Base-by-base conservation (phyloP, 2,329 filamentous ascomycete genomes). In the Echinosphaeria canescens region DNA sequence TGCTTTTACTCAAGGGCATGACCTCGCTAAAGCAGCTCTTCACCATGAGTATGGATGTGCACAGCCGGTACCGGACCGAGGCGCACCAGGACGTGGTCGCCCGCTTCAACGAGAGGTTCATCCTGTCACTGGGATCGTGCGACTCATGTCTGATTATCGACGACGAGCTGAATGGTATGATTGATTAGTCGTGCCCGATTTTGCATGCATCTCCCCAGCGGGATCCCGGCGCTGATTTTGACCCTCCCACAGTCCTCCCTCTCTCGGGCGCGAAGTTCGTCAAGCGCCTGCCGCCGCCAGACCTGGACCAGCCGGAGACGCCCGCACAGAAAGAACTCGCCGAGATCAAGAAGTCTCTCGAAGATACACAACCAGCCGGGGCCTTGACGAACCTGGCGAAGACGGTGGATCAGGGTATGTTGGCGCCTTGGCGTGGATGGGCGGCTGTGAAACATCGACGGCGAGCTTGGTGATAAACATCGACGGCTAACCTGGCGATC, bases 61-160 rank as follows among this genome's bases (percentile, higher is more conserved):
- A 98, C 53, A 82, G 84, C 29, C 66, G 88, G 46, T 98, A 95
- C 55, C 68, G 88, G 31, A 98, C 88, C 13, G 90, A 98, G 50
- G 88, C 88, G 2, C 82, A 98, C 46, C 73, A 76, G 36, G 88
- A 98, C 49, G 85, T 98, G 22, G 76, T 85, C 22, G 84, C 88
- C 26, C 67, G 88, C 32, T 98, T 98, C 61, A 98, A 98, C 52
- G 88, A 98, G 55, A 72, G 88, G 12, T 98, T 98, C 44, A 79
- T 98, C 15, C 57, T 98, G 28, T 95, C 88, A 0, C 62, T 98
- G 7, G 88, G 88, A n/a, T 76, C 80, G 47, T 98, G 88, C 53
- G 75, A 90, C 31, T 78, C 80, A 2, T 98, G 88, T 47, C 59
- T 98, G 38, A 85, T 98, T 11, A 80, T 98, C 26, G 88, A 98